phyloP scores from a whole-genome alignment of 2,329 filamentous ascomycete genomes.

The Corinectria fuckeliana region DNA sequence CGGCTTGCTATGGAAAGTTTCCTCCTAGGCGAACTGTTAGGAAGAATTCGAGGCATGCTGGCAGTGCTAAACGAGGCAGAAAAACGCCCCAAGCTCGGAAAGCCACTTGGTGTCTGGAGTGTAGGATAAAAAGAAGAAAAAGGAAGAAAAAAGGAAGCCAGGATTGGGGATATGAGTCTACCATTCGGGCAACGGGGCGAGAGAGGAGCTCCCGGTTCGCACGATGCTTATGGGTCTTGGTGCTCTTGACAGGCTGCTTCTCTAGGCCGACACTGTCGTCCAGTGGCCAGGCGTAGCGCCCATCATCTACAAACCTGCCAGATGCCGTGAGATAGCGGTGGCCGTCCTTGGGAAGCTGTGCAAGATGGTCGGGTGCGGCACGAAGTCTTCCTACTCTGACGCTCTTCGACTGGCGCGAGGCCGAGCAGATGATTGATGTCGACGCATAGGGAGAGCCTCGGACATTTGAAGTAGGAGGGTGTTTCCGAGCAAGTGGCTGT shows the following conservation, averaged over 20 bases:
- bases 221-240: neutral
- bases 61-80: neutral
- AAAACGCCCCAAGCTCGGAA: neutral
- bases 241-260: neutral
- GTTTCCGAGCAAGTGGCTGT: slow-evolving; percentile 4
- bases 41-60: neutral
- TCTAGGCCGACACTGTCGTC: slow-evolving; percentile 5
- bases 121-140: neutral
- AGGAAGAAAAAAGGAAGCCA: neutral
- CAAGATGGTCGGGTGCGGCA: slow-evolving; percentile 22
- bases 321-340: slow-evolving; percentile 23
- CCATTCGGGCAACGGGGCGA: slow-evolving; percentile 17
- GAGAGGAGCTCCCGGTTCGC: slow-evolving; percentile 11
- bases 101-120: slow-evolving; percentile 1
- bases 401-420: neutral
- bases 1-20: slow-evolving; percentile 81
- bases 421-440: neutral
- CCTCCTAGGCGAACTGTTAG: slow-evolving; percentile 68
- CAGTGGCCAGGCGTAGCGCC: slow-evolving; percentile 22
- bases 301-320: slow-evolving; percentile 13
- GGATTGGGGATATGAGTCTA: slow-evolving; percentile 16
- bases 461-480: slow-evolving; percentile 15
- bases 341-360: slow-evolving; percentile 3
- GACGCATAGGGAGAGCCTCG: slow-evolving; percentile 8
- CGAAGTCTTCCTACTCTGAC: slow-evolving; percentile 17